Evolutionary conservation across 768 basidiomycete species (phyloP).

Genomic region (Leccinellum rugosiceps): DNA sequence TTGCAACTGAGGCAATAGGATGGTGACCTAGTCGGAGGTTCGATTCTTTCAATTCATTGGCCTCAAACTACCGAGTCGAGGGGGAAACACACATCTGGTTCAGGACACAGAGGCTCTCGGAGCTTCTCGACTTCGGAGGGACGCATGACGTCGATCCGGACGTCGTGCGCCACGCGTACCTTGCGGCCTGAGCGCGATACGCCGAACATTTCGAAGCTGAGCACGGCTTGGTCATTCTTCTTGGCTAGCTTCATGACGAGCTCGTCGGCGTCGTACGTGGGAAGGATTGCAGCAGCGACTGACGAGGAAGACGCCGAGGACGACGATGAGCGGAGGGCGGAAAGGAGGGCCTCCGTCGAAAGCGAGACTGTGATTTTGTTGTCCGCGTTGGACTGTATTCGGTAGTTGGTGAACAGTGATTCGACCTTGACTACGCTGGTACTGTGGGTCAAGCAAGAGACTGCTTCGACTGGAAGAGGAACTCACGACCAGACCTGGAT

Average conservation of each 20-base stretch:
- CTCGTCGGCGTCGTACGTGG: conserved; percentile 53
- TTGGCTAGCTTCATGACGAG: conserved; percentile 84
- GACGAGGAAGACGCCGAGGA: conserved; percentile 43
- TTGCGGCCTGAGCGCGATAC: conserved; percentile 59
- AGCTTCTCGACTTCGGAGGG: conserved; percentile 69
- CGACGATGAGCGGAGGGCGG: conserved; percentile 65
- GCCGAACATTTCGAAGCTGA: conserved; percentile 73
- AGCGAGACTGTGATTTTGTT: conserved; percentile 81
- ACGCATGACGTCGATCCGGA: conserved; percentile 77
- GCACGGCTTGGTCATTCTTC: conserved; percentile 74
- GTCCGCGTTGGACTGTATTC: conserved; percentile 81
- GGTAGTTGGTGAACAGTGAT: conserved; percentile 70
- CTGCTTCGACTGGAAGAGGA: conserved; percentile 26
- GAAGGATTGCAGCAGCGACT: conserved; percentile 27
- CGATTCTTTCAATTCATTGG: conserved; percentile 2
- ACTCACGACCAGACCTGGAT: conserved; percentile 83
- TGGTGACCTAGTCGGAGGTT: conserved; percentile 55
- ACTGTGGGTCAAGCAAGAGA: conserved; percentile 6
- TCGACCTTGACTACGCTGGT: conserved; percentile 60
- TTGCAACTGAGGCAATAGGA: conserved; percentile 69
- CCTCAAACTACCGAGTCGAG: background rate
- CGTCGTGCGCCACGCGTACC: conserved; percentile 73
- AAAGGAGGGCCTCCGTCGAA: conserved; percentile 69
- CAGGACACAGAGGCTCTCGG: conserved; percentile 80
- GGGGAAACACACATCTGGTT: conserved; percentile 64